Base-by-base conservation (phyloP, 2,329 filamentous ascomycete species). In the Fusarium staphyleae region DNA sequence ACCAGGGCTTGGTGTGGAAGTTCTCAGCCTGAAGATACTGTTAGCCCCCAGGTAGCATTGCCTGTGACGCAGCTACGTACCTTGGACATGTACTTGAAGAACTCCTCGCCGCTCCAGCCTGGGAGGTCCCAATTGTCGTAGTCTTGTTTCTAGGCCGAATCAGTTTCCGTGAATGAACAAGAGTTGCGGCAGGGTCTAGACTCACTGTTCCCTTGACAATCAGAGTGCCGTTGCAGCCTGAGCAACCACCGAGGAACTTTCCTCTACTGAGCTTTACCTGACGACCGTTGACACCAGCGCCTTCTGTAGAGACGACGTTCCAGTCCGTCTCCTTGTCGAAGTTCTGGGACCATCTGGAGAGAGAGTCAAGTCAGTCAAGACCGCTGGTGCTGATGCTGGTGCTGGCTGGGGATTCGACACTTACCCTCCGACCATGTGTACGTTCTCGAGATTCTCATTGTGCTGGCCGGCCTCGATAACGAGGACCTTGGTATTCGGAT, bases 1-100 rank as follows among this genome's bases (percentile, higher is more conserved):
- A 84, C 82, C 82, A 85, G 22, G 78, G 70, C 63, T 86, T 86
- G 15, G 70, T 65, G 48, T 85, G 79, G 61, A 86, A 87, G 2
- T 78, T 82, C 58, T 87, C 84, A 2, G 80, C 74, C 80, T 75
- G 40, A 3, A 14, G 4, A 22, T 4, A 15, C 36, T 45, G 30
- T 46, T 48, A 55, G 35, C 30, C 10, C 32, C 22, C 10, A 26
- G 22, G 22, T 3, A 34, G 16, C 4, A 13, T n/a, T 30, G 28
- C 12, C 22, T 29, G n/a, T 29, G 32, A 36, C 39, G 42, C 37
- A 26, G 37, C 16, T 16, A 29, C 52, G 30, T 33, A 81, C 77
- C 76, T 83, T 85, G 42, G 70, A 75, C 77, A 85, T 86, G 46
- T 80, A 83, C 11, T 69, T 71, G 54, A 82, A 85, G 57, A 85